phyloP scores from a whole-genome alignment of 306 rosid species.

The Vigna radiata region DNA sequence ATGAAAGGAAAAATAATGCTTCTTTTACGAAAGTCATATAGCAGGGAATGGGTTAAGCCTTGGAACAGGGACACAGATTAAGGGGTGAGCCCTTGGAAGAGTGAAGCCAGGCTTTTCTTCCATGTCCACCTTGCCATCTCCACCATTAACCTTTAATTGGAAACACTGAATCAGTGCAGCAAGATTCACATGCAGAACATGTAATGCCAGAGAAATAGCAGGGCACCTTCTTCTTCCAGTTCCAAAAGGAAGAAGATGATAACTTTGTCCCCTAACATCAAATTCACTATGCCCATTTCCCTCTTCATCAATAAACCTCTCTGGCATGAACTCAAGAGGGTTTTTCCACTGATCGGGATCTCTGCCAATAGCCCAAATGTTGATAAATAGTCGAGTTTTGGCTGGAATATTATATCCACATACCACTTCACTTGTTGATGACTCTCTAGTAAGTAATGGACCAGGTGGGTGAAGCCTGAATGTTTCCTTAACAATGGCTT shows the following conservation, averaged over 20 bases:
- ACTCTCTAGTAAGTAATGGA: slow-evolving; percentile 58
- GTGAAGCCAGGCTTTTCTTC: slow-evolving; percentile 62
- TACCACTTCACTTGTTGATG: slow-evolving; percentile 40
- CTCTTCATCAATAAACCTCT: slow-evolving; percentile 48
- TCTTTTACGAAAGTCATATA: background rate
- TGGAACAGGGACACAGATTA: slow-evolving; percentile 56
- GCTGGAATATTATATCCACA: slow-evolving; percentile 61
- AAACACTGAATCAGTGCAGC: slow-evolving; percentile 68
- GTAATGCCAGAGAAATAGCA: slow-evolving; percentile 56
- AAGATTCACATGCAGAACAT: slow-evolving; percentile 52
- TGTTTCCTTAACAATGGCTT: slow-evolving; percentile 68
- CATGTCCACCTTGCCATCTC: slow-evolving; percentile 51
- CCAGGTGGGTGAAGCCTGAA: slow-evolving; percentile 64
- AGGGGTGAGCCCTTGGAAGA: slow-evolving; percentile 59
- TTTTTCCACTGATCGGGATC: slow-evolving; percentile 60
- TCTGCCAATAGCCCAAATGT: slow-evolving; percentile 69
- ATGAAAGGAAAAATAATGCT: background rate
- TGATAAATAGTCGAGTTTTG: slow-evolving; percentile 55
- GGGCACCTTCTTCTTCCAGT: slow-evolving; percentile 75
- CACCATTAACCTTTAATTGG: slow-evolving; percentile 56
- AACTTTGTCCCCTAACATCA: slow-evolving; percentile 67
- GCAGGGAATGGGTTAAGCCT: slow-evolving; percentile 31
- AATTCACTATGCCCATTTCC: slow-evolving; percentile 35
- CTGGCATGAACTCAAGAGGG: slow-evolving; percentile 62
- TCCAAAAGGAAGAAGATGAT: slow-evolving; percentile 67